These are phyloP conservation scores for Vicia sativa DNA, from an alignment of 306 rosid genomes.

Conservation along the genomic window DNA sequence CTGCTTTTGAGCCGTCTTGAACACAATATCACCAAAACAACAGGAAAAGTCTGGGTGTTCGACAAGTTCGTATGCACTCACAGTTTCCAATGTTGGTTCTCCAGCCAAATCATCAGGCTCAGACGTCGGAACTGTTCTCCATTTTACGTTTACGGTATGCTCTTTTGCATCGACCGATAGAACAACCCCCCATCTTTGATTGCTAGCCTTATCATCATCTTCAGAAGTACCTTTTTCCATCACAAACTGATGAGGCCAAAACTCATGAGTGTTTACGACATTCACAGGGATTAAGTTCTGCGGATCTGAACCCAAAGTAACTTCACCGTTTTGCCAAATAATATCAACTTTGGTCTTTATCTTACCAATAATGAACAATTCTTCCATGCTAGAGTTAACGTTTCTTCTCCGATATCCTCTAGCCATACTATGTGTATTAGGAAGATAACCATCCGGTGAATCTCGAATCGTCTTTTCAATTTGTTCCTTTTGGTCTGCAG, in stretches of 20 bases:
- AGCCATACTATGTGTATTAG: conserved; percentile 44
- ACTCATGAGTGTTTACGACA: conserved; percentile 74
- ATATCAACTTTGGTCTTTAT: conserved; percentile 79
- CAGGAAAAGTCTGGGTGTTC: conserved; percentile 88
- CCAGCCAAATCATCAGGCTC: conserved; percentile 48
- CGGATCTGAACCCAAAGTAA: conserved; percentile 63
- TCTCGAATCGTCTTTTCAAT: conserved; percentile 36
- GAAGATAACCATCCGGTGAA: conserved; percentile 41
- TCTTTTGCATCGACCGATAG: conserved; percentile 80
- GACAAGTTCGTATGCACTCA: conserved; percentile 85
- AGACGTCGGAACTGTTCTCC: conserved; percentile 53
- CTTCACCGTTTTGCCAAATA: conserved; percentile 86
- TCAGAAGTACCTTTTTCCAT: conserved; percentile 74
- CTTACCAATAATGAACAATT: conserved; percentile 68
- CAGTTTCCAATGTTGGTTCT: conserved; percentile 57
- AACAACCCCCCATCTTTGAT: conserved; percentile 89
- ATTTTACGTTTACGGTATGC: conserved; percentile 73
- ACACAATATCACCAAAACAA: conserved; percentile 84
- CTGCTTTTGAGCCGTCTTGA: conserved; percentile 63
- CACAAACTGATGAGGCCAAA: conserved; percentile 93
- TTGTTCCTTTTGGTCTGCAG: conserved; percentile 43
- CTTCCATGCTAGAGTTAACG: conserved; percentile 46
- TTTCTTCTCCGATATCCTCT: conserved; percentile 50
- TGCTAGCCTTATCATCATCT: conserved; percentile 48
- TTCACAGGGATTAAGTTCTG: conserved; percentile 65